Evolutionary conservation across 179 eudicot species (phyloP).

Genomic region (Pouteria campechiana): DNA sequence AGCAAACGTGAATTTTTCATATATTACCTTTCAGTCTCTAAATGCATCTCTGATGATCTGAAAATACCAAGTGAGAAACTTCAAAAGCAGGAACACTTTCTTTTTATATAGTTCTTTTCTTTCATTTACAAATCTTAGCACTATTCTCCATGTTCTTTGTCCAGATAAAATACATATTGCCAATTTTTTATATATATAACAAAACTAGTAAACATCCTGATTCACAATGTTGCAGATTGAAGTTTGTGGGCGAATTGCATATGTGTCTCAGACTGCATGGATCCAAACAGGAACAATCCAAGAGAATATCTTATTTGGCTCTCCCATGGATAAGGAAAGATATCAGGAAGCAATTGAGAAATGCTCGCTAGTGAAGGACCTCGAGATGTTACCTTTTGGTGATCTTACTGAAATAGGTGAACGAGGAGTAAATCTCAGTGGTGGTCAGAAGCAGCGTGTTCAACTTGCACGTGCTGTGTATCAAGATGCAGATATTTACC

Average conservation of each 20-base stretch:
- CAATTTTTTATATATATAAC: no score
- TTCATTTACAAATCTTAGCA: no score
- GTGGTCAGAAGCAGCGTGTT: constrained; percentile 83
- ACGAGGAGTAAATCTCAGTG: constrained; percentile 89
- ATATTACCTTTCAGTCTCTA: not conserved
- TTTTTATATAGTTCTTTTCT: no score
- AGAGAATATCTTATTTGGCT: constrained; percentile 77
- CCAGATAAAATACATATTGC: no score
- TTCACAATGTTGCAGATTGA: constrained; percentile 28
- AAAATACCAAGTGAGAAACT: no score
- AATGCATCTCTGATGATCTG: no score
- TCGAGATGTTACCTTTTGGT: constrained; percentile 56
- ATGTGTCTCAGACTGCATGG: constrained; percentile 90
- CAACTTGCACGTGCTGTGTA: constrained; percentile 83
- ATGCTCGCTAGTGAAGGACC: constrained; percentile 61
- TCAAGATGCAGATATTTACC: constrained; percentile 72
- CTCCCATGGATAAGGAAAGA: constrained; percentile 38
- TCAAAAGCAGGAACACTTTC: no score
- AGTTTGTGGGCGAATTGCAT: constrained; percentile 58
- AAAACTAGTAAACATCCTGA: not conserved
- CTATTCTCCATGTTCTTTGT: no score
- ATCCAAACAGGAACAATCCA: constrained; percentile 82
- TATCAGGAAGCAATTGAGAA: constrained; percentile 59
- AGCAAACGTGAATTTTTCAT: not conserved
- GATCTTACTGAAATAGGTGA: constrained; percentile 85